phyloP scores from a whole-genome alignment of 108 stramenopile species.

The Craspedostauros australis region DNA sequence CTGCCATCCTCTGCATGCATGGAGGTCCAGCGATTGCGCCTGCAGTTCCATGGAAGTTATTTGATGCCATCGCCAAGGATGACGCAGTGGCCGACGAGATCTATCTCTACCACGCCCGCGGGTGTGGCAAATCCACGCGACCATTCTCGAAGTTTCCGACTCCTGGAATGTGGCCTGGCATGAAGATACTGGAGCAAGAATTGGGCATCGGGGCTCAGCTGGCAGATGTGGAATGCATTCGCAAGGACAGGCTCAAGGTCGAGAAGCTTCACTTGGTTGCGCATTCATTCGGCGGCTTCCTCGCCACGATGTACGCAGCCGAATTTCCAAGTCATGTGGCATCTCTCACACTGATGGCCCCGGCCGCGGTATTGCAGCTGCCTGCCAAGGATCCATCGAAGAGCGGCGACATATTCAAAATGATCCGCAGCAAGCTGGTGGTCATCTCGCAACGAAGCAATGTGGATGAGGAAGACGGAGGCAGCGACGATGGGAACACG shows the following conservation, averaged over 20 bases:
- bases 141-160: constrained; percentile 2
- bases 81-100: too few relatives aligned
- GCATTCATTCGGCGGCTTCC: constrained; percentile 17
- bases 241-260: background rate
- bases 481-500: too few relatives aligned
- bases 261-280: constrained; percentile 7
- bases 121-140: constrained; percentile 16
- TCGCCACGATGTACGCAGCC: constrained; percentile 11
- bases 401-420: constrained; percentile 2
- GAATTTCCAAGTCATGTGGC: constrained; percentile 13
- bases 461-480: background rate
- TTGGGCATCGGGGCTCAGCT: constrained; percentile 18
- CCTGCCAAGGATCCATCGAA: background rate
- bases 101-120: constrained; percentile 16
- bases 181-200: constrained; percentile 6
- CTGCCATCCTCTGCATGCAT: too few relatives aligned
- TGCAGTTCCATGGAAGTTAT: constrained; percentile 5
- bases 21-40: too few relatives aligned
- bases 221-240: constrained; percentile 18
- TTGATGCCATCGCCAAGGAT: background rate
- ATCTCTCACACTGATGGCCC: constrained; percentile 9
- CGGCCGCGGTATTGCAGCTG: constrained; percentile 4
- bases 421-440: background rate
- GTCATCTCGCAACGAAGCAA: constrained; percentile 4
- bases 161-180: constrained; percentile 20